Evolutionary conservation across 192 early-diverging fungal genomes (phyloP).

Genomic region (Glomus cerebriforme): DNA sequence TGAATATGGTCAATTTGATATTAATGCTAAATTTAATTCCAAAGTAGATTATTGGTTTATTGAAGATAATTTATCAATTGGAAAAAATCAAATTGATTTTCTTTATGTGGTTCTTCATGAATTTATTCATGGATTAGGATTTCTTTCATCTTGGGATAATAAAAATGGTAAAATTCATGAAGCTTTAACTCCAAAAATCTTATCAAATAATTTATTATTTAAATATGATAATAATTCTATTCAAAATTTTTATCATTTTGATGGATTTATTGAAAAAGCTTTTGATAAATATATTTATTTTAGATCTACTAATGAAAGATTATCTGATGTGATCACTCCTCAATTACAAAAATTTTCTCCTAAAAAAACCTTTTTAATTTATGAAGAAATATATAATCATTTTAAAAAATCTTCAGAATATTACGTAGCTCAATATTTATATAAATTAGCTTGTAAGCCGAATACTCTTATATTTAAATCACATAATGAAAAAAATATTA

Average conservation of each 20-base stretch:
- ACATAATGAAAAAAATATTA: background rate
- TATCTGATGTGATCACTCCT: background rate
- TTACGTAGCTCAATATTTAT: background rate
- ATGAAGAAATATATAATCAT: no score
- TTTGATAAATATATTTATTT: conserved; percentile 37
- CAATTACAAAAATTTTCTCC: no score
- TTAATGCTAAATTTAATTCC: conserved; percentile 40
- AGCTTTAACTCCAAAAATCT: background rate
- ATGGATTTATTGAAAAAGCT: conserved; percentile 33
- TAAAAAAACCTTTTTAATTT: no score
- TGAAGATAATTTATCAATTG: conserved; percentile 11
- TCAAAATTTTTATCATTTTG: no score
- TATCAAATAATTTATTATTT: background rate
- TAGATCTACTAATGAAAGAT: background rate
- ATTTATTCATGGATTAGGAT: conserved; percentile 46
- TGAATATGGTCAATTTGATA: conserved; percentile 37
- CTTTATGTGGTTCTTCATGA: conserved; percentile 40
- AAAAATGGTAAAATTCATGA: conserved; percentile 17
- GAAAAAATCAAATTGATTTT: conserved; percentile 37
- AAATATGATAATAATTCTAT: background rate
- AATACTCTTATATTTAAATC: background rate
- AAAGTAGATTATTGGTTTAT: conserved; percentile 40
- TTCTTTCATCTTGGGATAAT: conserved; percentile 21
- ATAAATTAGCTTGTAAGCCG: background rate
- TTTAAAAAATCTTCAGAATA: background rate